phyloP scores from a whole-genome alignment of 345 rosid species.

The Acer saccharum region DNA sequence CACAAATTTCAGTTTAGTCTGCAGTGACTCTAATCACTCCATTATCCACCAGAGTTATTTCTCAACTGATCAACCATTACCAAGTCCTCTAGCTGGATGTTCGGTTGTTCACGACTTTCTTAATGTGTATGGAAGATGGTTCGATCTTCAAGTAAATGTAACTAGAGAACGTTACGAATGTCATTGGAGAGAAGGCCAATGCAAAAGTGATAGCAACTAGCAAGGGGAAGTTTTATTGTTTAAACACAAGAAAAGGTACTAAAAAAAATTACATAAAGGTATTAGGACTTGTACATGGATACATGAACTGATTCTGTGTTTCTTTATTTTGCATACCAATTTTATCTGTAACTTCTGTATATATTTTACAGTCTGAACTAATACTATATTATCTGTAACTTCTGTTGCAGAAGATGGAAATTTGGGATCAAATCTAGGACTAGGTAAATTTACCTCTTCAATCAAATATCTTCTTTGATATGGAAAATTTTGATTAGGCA shows the following conservation, averaged over 20 bases:
- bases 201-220: not conserved
- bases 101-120: too few relatives aligned
- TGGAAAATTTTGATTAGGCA: too few relatives aligned
- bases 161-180: conserved; percentile 8
- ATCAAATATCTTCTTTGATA: too few relatives aligned
- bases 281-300: too few relatives aligned
- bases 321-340: not conserved
- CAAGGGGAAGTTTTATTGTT: not conserved
- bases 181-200: conserved; percentile 3
- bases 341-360: not conserved
- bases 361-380: not conserved
- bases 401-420: not conserved
- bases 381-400: not conserved
- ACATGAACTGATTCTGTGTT: not conserved
- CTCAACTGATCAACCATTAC: too few relatives aligned
- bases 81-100: too few relatives aligned
- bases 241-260: not conserved
- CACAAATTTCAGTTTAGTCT: too few relatives aligned
- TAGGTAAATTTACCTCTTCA: not conserved
- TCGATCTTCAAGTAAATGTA: too few relatives aligned
- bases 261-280: not conserved
- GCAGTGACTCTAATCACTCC: too few relatives aligned
- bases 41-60: too few relatives aligned
- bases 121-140: too few relatives aligned
- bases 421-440: too few relatives aligned